A percentile compares a stretch with the other conserved stretches of the same genome.
phyloP scores from a whole-genome alignment of 2,329 filamentous ascomycete genomes.

The Cladobotryum mycophilum region DNA sequence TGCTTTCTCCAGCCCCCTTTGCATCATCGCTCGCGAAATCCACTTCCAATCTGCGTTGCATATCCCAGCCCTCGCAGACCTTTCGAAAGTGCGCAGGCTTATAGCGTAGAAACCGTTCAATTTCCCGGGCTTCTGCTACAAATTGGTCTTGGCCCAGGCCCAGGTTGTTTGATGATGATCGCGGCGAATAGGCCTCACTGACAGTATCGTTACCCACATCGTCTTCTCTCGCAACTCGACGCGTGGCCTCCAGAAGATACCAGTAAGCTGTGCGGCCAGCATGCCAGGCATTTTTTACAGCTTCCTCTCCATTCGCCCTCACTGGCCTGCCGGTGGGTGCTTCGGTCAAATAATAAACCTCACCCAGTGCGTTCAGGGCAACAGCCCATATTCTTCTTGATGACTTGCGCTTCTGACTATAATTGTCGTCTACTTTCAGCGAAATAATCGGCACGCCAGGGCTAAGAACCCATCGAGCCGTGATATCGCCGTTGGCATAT shows the following conservation, averaged over 20 bases:
- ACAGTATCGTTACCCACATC: constrained; percentile 62
- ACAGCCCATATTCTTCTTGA: constrained; percentile 80
- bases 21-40: constrained; percentile 82
- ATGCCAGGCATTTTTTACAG: constrained; percentile 67
- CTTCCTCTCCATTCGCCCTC: constrained; percentile 45
- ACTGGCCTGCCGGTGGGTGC: constrained; percentile 53
- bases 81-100: constrained; percentile 73
- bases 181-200: constrained; percentile 72
- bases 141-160: constrained; percentile 65
- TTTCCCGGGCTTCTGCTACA: constrained; percentile 69
- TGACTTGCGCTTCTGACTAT: constrained; percentile 62
- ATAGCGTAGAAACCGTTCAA: constrained; percentile 67
- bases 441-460: constrained; percentile 88
- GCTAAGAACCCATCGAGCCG: constrained; percentile 81
- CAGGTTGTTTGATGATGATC: constrained; percentile 69
- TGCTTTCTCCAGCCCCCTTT: constrained; percentile 66
- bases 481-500: constrained; percentile 68
- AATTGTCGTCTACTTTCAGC: constrained; percentile 77
- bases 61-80: constrained; percentile 82
- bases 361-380: constrained; percentile 86
- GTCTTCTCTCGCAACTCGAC: constrained; percentile 64
- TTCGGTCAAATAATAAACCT: constrained; percentile 78
- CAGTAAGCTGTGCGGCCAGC: constrained; percentile 74
- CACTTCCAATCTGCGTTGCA: constrained; percentile 76
- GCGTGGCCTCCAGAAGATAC: constrained; percentile 72